Conservation (phyloP, 2,329 filamentous ascomycete species). For the Botrytis tulipae region DNA sequence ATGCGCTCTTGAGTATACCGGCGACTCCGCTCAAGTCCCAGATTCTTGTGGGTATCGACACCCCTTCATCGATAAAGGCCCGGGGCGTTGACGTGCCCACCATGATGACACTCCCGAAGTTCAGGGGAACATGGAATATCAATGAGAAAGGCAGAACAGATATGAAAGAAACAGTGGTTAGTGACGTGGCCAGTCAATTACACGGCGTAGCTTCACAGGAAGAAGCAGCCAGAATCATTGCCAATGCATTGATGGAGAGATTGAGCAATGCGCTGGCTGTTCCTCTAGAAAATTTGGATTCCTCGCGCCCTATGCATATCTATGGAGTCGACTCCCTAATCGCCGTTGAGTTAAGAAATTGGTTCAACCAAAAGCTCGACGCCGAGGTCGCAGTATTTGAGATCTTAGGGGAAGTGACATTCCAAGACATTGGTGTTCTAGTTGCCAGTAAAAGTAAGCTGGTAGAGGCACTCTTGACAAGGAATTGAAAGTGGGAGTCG, state of each 20-base stretch:
- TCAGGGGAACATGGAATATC: constrained; percentile 5
- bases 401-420: constrained; percentile 18
- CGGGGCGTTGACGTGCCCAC: not conserved
- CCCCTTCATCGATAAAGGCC: not conserved
- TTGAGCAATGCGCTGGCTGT: constrained; percentile 43
- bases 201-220: not conserved
- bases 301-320: constrained; percentile 38
- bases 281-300: constrained; percentile 46
- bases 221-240: not conserved
- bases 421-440: not conserved
- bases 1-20: not conserved
- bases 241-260: constrained; percentile 41
- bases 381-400: constrained; percentile 40
- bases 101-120: not conserved
- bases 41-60: not conserved
- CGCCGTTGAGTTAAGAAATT: constrained; percentile 51
- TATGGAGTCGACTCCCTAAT: constrained; percentile 55
- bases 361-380: constrained; percentile 45
- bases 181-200: not conserved
- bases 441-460: not conserved
- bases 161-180: not conserved
- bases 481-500: too few relatives aligned
- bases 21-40: not conserved
- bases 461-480: too few relatives aligned
- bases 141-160: not conserved